Base-by-base conservation (phyloP, 192 early-diverging fungal species). In the Coemansia javaensis region DNA sequence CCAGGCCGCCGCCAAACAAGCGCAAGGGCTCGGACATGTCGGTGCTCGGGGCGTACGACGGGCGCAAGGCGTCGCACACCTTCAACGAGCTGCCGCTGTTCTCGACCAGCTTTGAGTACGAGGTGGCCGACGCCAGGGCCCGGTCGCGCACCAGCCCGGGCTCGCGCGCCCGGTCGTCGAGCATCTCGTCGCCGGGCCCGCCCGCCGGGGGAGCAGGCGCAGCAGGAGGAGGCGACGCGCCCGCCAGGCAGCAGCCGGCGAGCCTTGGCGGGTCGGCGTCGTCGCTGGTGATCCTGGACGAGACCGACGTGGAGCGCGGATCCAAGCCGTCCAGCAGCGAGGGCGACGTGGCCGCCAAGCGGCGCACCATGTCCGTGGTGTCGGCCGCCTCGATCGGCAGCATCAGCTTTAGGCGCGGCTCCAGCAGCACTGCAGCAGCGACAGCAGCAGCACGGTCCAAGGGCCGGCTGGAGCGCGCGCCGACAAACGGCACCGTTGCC, bases 281-380 rank as follows among this genome's bases (percentile, higher is more conserved):
- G 8, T 49, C 51, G 24, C 24, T 62, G 45, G 50, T 53, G 17
- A 58, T 47, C 28, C 32, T 48, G 21, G 47, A 23, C 5, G 25
- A 48, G 17, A 17, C 24, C 15, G 22, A 30, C 5, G 31, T 21
- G 17, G 32, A 21, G n/a, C 25, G 40, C 18, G 20, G n/a, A n/a
- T 15, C 59, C 4, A 57, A 44, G 39, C 18, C 38, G 16, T 37
- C 22, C 17, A 46, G 18, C 32, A 22, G 44, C 47, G 50, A 43
- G 18, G 27, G 40, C 45, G 67, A 45, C 11, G 28, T 37, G 17
- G 60, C 46, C 40, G 40, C 25, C 21, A 72, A 72, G 53, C 56
- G 68, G 20, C 52, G 68, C 16, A 64, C 68, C 7, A 60, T 64
- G 68, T 72, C 68, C 0, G 68, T 72, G 14, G 57, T 72, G 15